These are phyloP conservation scores for Fusarium euwallaceae DNA, from an alignment of 2,329 filamentous ascomycete genomes.

Conservation along the genomic window DNA sequence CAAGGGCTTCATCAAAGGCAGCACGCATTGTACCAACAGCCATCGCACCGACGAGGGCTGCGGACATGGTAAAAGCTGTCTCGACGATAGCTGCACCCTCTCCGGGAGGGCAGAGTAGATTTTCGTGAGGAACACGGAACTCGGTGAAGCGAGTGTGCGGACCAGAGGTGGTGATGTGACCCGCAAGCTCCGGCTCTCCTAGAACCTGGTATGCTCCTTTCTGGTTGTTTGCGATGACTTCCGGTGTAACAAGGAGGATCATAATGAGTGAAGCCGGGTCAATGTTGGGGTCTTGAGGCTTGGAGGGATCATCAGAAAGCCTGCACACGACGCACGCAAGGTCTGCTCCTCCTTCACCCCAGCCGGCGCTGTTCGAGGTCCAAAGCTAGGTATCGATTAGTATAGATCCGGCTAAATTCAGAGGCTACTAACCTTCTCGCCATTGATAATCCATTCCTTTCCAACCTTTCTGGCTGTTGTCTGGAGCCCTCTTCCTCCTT, in stretches of 20 bases:
- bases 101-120: slow-evolving; percentile 61
- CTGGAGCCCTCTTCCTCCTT: neutral
- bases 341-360: slow-evolving; percentile 65
- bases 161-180: slow-evolving; percentile 62
- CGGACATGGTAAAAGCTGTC: slow-evolving; percentile 57
- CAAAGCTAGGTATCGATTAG: slow-evolving; percentile 53
- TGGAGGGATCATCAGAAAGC: slow-evolving; percentile 47
- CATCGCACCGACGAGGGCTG: slow-evolving; percentile 68
- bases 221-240: slow-evolving; percentile 59
- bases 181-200: slow-evolving; percentile 58
- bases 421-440: slow-evolving; percentile 58
- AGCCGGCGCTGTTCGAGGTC: slow-evolving; percentile 67
- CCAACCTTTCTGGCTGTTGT: slow-evolving; percentile 53
- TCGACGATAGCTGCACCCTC: slow-evolving; percentile 57
- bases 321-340: slow-evolving; percentile 65
- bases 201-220: slow-evolving; percentile 60
- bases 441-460: slow-evolving; percentile 64
- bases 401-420: neutral
- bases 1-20: slow-evolving; percentile 64
- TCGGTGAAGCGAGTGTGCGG: slow-evolving; percentile 63
- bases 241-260: slow-evolving; percentile 63
- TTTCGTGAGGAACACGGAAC: slow-evolving; percentile 60
- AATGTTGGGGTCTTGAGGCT: slow-evolving; percentile 16
- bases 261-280: slow-evolving; percentile 53
- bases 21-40: slow-evolving; percentile 65